Evolutionary conservation across 2,329 filamentous ascomycete species (phyloP), one percentile per base, ranked within the genome.

Genomic region (Monosporascus sp.): DNA sequence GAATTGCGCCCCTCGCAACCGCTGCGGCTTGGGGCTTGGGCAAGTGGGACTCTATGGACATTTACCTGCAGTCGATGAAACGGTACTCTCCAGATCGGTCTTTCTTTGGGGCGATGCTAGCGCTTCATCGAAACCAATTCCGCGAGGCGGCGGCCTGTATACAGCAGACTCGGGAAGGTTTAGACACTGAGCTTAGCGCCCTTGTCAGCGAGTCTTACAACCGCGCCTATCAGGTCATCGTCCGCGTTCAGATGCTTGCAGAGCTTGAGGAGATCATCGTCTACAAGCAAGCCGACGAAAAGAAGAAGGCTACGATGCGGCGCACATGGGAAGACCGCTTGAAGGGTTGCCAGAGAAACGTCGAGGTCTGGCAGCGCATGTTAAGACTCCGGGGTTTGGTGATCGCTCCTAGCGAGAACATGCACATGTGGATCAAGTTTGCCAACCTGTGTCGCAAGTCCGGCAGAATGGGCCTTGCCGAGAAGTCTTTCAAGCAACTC

Each of bases 391-490:
- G 94, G 55, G 89, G 91, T 20, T 79, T 99, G 49, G 94, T 99
- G 54, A 93, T 97, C 56, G 86, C 86, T 1, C 93, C 95, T 0
- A 84, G 84, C 36, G 92, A 99, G 68, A 97, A 97, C 65, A 90
- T 96, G 78, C 89, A 96, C 64, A 99, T 99, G 91, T 97, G 92
- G 85, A 97, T 99, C 76, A 99, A 99, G 69, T 99, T 97, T 68
- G 90, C 94, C 64, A 99, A 97, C 64, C 83, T 99, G 6, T 99
- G 95, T 71, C 89, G 95, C 64, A 99, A 99, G 71, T 96, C 93
- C 45, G 89, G 90, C 53, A 88, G 94, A 31, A 92, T 93, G 79
- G 93, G 94, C 9, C 81, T 99, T 48, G 94, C 94, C 1, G 94
- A 99, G 73, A 95, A 96, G 73, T 95, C 92, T 11, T 76, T 99